Base-by-base conservation (phyloP, 805 yeast species). In the Ogataea polymorpha region DNA sequence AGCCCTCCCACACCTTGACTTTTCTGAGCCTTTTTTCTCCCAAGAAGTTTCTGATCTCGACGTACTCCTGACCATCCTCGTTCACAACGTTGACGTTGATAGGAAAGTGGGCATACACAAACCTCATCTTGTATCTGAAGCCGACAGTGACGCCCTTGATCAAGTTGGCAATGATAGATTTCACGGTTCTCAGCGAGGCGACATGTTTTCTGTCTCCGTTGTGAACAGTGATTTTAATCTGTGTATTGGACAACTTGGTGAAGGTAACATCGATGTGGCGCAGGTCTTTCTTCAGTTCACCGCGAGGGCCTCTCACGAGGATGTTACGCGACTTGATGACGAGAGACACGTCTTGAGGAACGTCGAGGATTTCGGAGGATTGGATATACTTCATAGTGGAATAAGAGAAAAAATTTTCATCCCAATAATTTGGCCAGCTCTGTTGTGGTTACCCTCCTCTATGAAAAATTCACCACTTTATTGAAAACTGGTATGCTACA, bases 81-180 rank as follows among this genome's bases (percentile, higher is more conserved):
- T 85, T 88, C 68, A 86, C 70, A 59, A 89, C 71, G 80, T 90
- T 91, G 60, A 93, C 96, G 76, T 93, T 93, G 77, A 95, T 93
- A 71, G 99, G 99, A 96, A 93, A 93, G 87, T 93, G 99, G 82
- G 99, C 99, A 70, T 91, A 95, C 57, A 93, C 99, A 73, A 88
- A 90, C 80, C 97, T 88, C 96, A 93, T 85, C 87, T 93, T 93
- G 93, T 93, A 93, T 77, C 86, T 82, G 95, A 76, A 91, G 74
- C 98, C 99, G 79, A 82, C 82, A 71, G 99, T 93, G 70, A 93
- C 99, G 84, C 99, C 99, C 58, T 85, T 86, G 74, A 93, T 73
- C 82, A 93, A 74, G 87, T 93, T 93, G 67, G 86, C 68, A 63
- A 93, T 79, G 68, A 93, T 77, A 56, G 98, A 87, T 78, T 88